A percentile compares a stretch with the other conserved stretches of the same genome.
phyloP scores from a whole-genome alignment of 495 filamentous ascomycete species.

The Penicillium cinerascens region DNA sequence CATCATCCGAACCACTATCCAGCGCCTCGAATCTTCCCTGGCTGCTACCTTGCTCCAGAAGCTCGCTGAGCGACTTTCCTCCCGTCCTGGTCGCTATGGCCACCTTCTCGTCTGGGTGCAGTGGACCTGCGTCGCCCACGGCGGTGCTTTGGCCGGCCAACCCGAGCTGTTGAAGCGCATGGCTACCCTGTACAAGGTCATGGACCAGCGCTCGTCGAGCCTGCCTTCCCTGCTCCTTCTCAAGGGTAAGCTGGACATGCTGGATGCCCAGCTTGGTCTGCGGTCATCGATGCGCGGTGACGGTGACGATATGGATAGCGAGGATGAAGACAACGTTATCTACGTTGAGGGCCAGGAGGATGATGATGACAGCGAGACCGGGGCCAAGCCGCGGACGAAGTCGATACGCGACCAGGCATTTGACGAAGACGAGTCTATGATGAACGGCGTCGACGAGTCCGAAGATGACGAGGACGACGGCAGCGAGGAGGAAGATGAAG shows the following conservation, averaged over 20 bases:
- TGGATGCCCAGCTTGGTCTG: slow-evolving; percentile 80
- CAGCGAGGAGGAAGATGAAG: slow-evolving; percentile 40
- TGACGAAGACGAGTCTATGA: slow-evolving; percentile 47
- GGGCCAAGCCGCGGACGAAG: slow-evolving; percentile 37
- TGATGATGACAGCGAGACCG: slow-evolving; percentile 42
- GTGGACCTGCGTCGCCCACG: slow-evolving; percentile 92
- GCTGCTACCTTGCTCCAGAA: slow-evolving; percentile 74
- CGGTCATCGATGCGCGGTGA: slow-evolving; percentile 56
- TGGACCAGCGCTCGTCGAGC: slow-evolving; percentile 78
- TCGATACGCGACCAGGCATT: slow-evolving; percentile 39
- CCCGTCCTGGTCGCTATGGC: slow-evolving; percentile 82
- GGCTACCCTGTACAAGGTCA: slow-evolving; percentile 70
- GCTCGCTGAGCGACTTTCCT: slow-evolving; percentile 82
- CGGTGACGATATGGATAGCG: slow-evolving; percentile 53
- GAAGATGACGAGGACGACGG: slow-evolving; percentile 41
- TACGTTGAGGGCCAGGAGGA: slow-evolving; percentile 80
- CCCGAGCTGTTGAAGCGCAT: slow-evolving; percentile 74
- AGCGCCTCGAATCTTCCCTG: slow-evolving; percentile 80
- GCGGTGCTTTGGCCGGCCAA: slow-evolving; percentile 82
- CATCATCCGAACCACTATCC: slow-evolving; percentile 81
- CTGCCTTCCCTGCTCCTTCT: slow-evolving; percentile 80
- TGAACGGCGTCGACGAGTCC: slow-evolving; percentile 40
- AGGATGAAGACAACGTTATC: slow-evolving; percentile 72
- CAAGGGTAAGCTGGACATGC: slow-evolving; percentile 89
- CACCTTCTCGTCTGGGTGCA: slow-evolving; percentile 95